Evolutionary conservation across 108 stramenopile genomes (phyloP).

Genomic region (Conticribra guillardii): DNA sequence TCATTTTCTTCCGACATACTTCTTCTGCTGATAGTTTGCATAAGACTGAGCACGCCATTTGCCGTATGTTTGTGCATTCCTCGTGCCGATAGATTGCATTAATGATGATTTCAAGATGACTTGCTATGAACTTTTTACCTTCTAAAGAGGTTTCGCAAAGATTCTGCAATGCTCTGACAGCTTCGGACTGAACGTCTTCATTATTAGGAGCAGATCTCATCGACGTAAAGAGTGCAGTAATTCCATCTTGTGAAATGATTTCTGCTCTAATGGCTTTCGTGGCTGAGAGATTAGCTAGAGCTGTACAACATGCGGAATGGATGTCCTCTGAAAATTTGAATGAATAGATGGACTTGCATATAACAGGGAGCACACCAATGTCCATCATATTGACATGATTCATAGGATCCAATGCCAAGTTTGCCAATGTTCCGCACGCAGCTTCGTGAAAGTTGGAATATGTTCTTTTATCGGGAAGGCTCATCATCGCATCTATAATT

Average conservation of each 20-base stretch:
- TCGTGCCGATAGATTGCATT: constrained; percentile 5
- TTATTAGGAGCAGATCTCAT: constrained; percentile 13
- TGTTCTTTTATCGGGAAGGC: neutral
- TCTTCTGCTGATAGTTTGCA: constrained; percentile 9
- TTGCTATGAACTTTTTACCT: neutral
- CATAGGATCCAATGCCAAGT: constrained; percentile 13
- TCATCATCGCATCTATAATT: neutral
- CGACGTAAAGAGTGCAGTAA: constrained; percentile 5
- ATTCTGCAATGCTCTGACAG: constrained; percentile 14
- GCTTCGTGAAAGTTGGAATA: constrained; percentile 9
- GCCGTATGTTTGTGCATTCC: constrained; percentile 10
- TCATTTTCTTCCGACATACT: constrained; percentile 12
- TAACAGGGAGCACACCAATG: constrained; percentile 5
- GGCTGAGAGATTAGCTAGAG: constrained; percentile 24
- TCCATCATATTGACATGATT: constrained; percentile 14
- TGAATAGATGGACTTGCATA: constrained; percentile 13
- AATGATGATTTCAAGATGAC: constrained; percentile 9
- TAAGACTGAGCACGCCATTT: constrained; percentile 19
- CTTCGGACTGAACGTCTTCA: constrained; percentile 18
- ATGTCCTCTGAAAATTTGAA: constrained; percentile 9
- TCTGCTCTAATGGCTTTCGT: constrained; percentile 5
- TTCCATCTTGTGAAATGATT: constrained; percentile 7
- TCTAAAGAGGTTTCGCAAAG: constrained; percentile 8
- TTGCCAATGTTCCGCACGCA: constrained; percentile 18
- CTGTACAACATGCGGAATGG: constrained; percentile 6